A percentile compares a stretch with the other conserved stretches of the same genome.
Evolutionary conservation across 2,329 filamentous ascomycete genomes (phyloP).

Genomic region (Malbranchea zuffiana): DNA sequence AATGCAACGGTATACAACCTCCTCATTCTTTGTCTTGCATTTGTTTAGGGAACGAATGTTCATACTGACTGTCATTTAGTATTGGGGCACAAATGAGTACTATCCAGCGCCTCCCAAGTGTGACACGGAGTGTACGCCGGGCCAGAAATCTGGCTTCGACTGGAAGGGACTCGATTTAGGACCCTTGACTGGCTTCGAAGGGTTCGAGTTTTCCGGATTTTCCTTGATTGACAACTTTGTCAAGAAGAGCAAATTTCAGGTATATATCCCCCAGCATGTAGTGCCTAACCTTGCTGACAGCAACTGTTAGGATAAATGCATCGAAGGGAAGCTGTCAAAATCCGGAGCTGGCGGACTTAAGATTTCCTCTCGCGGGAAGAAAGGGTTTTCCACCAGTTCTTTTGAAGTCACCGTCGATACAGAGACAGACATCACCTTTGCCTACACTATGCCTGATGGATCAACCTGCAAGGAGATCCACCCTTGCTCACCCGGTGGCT

Average conservation of each 20-base stretch:
- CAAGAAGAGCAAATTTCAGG: conserved; percentile 18
- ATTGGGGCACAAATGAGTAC: conserved; percentile 42
- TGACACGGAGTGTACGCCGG: conserved; percentile 63
- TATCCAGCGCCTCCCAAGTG: conserved; percentile 62
- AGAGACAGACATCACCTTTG: conserved; percentile 70
- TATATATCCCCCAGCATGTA: conserved; percentile 6
- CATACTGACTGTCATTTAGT: too few relatives aligned
- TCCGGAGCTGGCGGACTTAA: conserved; percentile 41
- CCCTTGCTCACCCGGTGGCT: conserved; percentile 56
- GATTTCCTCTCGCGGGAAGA: conserved; percentile 46
- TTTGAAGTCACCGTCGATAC: conserved; percentile 64
- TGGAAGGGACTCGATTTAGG: conserved; percentile 56
- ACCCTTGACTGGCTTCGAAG: conserved; percentile 54
- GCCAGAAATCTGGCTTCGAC: conserved; percentile 60
- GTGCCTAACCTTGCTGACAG: conserved; percentile 34
- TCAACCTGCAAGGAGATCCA: conserved; percentile 68
- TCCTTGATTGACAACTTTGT: conserved; percentile 50
- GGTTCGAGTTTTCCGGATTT: conserved; percentile 65
- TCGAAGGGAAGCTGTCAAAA: conserved; percentile 43
- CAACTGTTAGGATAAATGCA: conserved; percentile 45
- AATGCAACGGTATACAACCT: conserved; percentile 18
- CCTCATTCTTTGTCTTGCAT: too few relatives aligned
- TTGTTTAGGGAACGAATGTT: too few relatives aligned
- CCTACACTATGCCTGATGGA: conserved; percentile 77
- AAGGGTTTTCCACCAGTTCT: conserved; percentile 61